These are phyloP conservation scores for Teratosphaeria destructans DNA, from an alignment of 2,329 filamentous ascomycete species.

Conservation along the genomic window DNA sequence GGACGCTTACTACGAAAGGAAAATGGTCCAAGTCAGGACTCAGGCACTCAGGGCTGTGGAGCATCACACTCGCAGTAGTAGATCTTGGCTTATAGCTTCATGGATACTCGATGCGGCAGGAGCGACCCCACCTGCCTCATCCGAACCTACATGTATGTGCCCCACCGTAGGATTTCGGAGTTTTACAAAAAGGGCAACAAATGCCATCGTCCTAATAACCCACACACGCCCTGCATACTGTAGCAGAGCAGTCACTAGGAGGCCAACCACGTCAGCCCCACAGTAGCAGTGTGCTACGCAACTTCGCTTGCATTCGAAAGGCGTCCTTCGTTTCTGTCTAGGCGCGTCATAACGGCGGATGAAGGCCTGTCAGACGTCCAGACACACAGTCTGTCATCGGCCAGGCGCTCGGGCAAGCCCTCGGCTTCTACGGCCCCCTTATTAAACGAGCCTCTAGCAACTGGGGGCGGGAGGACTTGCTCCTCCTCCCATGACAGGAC, in stretches of 20 bases:
- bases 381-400: not conserved
- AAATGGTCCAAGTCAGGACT: too few species aligned
- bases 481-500: not conserved
- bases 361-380: not conserved
- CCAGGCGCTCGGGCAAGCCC: not conserved
- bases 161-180: not conserved
- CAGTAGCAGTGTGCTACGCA: not conserved
- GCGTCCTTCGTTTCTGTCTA: not conserved
- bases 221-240: not conserved
- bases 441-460: not conserved
- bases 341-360: not conserved
- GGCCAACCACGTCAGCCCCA: not conserved
- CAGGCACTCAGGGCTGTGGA: not conserved
- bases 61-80: not conserved
- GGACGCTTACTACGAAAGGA: too few species aligned
- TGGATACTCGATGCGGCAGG: not conserved
- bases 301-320: not conserved
- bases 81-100: not conserved
- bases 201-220: not conserved
- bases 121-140: not conserved
- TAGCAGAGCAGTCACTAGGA: not conserved
- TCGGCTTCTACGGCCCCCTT: not conserved
- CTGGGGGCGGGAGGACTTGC: not conserved
- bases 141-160: not conserved
- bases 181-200: not conserved